Conservation (phyloP, 2,329 filamentous ascomycete genomes). For the Penicillium sclerotiorum region DNA sequence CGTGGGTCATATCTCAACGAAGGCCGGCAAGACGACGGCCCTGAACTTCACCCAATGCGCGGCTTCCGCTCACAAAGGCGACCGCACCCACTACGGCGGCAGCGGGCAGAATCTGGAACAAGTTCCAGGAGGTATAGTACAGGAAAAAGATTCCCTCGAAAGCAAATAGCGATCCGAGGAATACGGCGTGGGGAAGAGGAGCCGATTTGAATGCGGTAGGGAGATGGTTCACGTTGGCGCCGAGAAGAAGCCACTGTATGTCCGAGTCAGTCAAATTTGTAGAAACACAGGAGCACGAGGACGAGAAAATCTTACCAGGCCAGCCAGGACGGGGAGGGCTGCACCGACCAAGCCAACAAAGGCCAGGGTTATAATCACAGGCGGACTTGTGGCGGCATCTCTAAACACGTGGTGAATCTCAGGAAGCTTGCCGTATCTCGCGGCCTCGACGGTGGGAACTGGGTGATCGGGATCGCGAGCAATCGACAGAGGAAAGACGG, state of each 20-base stretch:
- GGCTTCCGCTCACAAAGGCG: slow-evolving; percentile 82
- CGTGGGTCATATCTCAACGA: slow-evolving; percentile 47
- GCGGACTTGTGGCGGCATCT: slow-evolving; percentile 75
- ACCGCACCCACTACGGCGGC: slow-evolving; percentile 68
- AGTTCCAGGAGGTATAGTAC: slow-evolving; percentile 89
- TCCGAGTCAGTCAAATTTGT: slow-evolving; percentile 11
- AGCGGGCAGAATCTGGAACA: slow-evolving; percentile 84
- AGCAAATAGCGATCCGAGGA: slow-evolving; percentile 82
- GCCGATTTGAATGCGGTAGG: slow-evolving; percentile 73
- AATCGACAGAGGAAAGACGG: slow-evolving; percentile 73
- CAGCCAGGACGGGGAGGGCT: slow-evolving; percentile 72
- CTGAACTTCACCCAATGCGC: slow-evolving; percentile 91
- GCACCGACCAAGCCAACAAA: slow-evolving; percentile 75
- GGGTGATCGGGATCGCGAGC: slow-evolving; percentile 64
- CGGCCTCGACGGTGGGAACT: slow-evolving; percentile 63
- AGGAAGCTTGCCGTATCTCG: slow-evolving; percentile 79
- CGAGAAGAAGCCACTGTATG: slow-evolving; percentile 73
- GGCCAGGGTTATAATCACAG: slow-evolving; percentile 74
- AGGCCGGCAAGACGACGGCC: slow-evolving; percentile 76
- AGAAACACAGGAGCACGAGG: neutral
- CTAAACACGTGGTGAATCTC: slow-evolving; percentile 94
- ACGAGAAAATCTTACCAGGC: slow-evolving; percentile 58
- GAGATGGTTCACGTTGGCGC: slow-evolving; percentile 80
- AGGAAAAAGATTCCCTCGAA: slow-evolving; percentile 93
- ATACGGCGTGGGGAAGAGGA: slow-evolving; percentile 78